A percentile compares a stretch with the other conserved stretches of the same genome.
phyloP scores from a whole-genome alignment of 2,329 filamentous ascomycete genomes.

The Pseudopithomyces maydicus region DNA sequence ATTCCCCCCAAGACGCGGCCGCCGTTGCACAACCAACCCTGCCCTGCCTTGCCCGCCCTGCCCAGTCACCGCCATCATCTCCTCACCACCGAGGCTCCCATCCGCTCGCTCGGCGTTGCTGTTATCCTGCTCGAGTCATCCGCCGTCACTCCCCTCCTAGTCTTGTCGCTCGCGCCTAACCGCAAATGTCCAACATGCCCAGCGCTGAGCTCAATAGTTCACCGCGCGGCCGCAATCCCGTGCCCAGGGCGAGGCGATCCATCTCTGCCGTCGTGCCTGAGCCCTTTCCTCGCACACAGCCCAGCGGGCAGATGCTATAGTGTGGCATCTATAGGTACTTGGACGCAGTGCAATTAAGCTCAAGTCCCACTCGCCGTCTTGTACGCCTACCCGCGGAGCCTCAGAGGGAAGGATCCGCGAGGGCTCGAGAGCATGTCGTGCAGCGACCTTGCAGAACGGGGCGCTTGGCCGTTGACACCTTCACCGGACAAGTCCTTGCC shows the following conservation, averaged over 20 bases:
- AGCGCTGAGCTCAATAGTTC: neutral
- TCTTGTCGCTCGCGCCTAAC: neutral
- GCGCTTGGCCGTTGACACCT: conserved; percentile 15
- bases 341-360: conserved; percentile 38
- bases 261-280: neutral
- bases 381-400: conserved; percentile 3
- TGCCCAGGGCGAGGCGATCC: neutral
- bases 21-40: too few relatives aligned
- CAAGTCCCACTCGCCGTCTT: conserved; percentile 33
- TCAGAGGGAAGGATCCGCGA: conserved; percentile 5
- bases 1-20: too few relatives aligned
- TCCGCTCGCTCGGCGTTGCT: neutral
- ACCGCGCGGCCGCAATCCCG: neutral
- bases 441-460: conserved; percentile 6
- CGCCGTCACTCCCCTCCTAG: neutral
- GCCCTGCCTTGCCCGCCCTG: too few relatives aligned
- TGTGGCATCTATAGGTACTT: too few relatives aligned
- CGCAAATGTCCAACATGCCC: neutral
- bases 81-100: neutral
- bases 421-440: conserved; percentile 6
- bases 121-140: neutral
- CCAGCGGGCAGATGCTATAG: neutral
- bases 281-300: neutral
- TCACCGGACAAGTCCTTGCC: conserved; percentile 25
- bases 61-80: neutral